Evolutionary conservation across 2,329 filamentous ascomycete genomes (phyloP).

Genomic region (Fusarium multiceps): DNA sequence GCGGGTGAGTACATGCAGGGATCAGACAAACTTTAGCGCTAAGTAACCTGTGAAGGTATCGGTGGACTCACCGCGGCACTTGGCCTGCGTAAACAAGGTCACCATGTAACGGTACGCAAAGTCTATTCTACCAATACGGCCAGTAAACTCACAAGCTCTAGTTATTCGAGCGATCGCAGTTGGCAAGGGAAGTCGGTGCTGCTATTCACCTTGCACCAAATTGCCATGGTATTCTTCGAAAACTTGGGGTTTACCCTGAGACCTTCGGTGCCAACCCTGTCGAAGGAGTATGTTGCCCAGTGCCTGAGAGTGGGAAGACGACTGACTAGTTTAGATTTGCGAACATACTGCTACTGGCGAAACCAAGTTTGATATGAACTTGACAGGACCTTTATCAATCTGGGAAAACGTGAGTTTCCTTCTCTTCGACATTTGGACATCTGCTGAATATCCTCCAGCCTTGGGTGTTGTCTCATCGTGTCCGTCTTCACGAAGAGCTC

Average conservation of each 20-base stretch:
- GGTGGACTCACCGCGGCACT: slow-evolving; percentile 62
- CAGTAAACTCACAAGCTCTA: slow-evolving; percentile 40
- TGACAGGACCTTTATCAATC: slow-evolving; percentile 51
- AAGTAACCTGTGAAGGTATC: too few species aligned
- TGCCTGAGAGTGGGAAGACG: too few species aligned
- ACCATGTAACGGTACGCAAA: slow-evolving; percentile 54
- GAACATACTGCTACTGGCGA: slow-evolving; percentile 55
- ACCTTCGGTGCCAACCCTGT: slow-evolving; percentile 53
- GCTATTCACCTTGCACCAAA: slow-evolving; percentile 74
- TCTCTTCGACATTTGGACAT: neutral
- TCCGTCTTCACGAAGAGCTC: slow-evolving; percentile 62
- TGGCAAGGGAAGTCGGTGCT: slow-evolving; percentile 67
- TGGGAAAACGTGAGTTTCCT: slow-evolving; percentile 55
- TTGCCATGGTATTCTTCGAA: slow-evolving; percentile 65
- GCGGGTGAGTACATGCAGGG: slow-evolving; percentile 34
- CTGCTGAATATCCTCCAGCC: slow-evolving; percentile 21
- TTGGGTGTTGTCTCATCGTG: slow-evolving; percentile 64
- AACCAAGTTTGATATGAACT: slow-evolving; percentile 49
- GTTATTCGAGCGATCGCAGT: slow-evolving; percentile 66
- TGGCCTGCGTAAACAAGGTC: slow-evolving; percentile 60
- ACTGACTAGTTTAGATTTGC: slow-evolving; percentile 38
- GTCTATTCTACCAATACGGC: neutral
- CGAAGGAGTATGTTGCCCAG: slow-evolving; percentile 37
- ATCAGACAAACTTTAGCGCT: too few species aligned
- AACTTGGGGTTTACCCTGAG: slow-evolving; percentile 54